These are phyloP conservation scores for Arabidopsis lyrata DNA, from an alignment of 441 rosid species.

Conservation along the genomic window DNA sequence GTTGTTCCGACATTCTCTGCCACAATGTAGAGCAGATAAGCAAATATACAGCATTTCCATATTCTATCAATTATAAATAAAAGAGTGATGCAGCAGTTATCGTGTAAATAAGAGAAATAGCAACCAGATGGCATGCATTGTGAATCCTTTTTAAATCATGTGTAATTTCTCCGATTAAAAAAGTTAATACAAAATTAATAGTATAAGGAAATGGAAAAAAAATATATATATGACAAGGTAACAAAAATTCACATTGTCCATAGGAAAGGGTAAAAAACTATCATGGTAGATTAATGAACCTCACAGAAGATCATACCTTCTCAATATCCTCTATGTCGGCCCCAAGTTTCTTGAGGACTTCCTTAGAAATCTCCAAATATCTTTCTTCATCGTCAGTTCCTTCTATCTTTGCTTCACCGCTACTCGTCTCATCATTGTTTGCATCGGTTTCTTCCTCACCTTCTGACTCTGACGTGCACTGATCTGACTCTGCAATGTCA, in stretches of 20 bases:
- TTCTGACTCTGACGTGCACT: conserved; percentile 81
- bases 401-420: conserved; percentile 66
- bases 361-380: conserved; percentile 74
- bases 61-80: not conserved
- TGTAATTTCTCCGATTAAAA: not conserved
- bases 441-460: conserved; percentile 82
- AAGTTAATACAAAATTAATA: not conserved
- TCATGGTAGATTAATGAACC: conserved; percentile 7
- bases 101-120: conserved; percentile 9
- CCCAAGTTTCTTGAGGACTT: conserved; percentile 79
- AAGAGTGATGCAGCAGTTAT: conserved; percentile 12
- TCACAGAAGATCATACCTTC: conserved; percentile 57
- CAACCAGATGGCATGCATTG: conserved; percentile 11
- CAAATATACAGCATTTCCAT: conserved; percentile 11
- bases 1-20: conserved; percentile 61
- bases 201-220: not conserved
- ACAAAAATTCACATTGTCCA: conserved; percentile 12
- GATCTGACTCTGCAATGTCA: conserved; percentile 69
- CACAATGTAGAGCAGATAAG: conserved; percentile 26
- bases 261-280: not conserved
- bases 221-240: not conserved
- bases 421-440: conserved; percentile 67
- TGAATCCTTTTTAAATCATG: not conserved
- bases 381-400: conserved; percentile 77
- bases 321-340: conserved; percentile 79